Base-by-base conservation (phyloP, 352 stramenopile species). In the Globisporangium spinosum region DNA sequence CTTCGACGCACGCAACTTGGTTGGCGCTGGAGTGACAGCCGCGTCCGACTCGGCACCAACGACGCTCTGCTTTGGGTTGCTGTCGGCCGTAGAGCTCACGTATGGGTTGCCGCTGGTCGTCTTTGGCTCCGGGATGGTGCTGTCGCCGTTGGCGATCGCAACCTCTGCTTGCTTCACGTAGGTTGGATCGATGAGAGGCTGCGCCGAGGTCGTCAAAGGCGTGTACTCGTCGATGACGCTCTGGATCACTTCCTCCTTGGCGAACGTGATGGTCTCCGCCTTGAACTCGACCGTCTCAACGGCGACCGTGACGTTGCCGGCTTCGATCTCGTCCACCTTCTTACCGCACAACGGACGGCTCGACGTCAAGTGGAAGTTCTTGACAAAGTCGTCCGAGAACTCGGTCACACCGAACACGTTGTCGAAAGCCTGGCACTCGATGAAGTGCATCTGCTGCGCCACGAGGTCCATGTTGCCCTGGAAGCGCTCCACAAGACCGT, bases 361-460 rank as follows among this genome's bases (percentile, higher is more conserved):
- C 2, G 78, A 85, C 32, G 83, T 70, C 54, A 90, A 65, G 71
- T 88, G 78, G 67, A 77, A 77, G 73, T 83, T 79, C 54, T 70
- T 73, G 29, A 89, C 78, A 43, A 89, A 89, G 17, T 73, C 72
- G 35, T 70, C 66, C 65, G 78, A 77, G 62, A 82, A 80, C 71
- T 83, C 80, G 32, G 63, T 65, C 13, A 89, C 64, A 5, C 75
- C 72, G 57, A 85, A 86, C 25, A 86, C 73, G 32, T 72, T 77
- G 68, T 83, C 71, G 67, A 83, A 90, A 51, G 82, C 80, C 65
- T 81, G 73, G 64, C 79, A 88, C 62, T 90, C 82, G 0, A 87
- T 74, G 29, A 90, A 67, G 59, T 83, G 80, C 69, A 90, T 72
- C 67, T 90, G 82, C 68, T 80, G 76, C 23, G 78, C 68, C 53